A percentile compares a stretch with the other conserved stretches of the same genome.
phyloP scores from a whole-genome alignment of 768 basidiomycete genomes.

The Hydnum rufescens region DNA sequence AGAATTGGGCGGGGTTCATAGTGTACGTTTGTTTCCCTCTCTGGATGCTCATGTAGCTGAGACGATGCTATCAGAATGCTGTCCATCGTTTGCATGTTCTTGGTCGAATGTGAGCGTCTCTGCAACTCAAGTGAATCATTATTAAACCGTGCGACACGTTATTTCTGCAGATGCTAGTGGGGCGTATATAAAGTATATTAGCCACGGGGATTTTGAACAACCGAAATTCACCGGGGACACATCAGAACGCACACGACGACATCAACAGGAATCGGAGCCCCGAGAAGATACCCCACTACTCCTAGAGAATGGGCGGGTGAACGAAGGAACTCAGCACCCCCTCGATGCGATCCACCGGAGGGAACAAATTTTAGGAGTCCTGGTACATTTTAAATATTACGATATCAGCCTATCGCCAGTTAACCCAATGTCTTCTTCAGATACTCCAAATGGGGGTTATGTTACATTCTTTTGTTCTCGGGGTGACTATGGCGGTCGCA shows the following conservation, averaged over 20 bases:
- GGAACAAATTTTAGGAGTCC: slow-evolving; percentile 49
- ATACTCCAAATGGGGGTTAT: slow-evolving; percentile 70
- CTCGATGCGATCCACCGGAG: not conserved
- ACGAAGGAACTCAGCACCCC: too few species aligned
- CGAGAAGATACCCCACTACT: not conserved
- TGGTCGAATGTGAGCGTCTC: slow-evolving; percentile 49
- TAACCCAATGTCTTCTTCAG: slow-evolving; percentile 19
- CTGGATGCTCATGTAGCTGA: slow-evolving; percentile 3
- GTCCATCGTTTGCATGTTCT: slow-evolving; percentile 51
- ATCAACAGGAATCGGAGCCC: not conserved
- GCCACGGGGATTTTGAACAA: not conserved
- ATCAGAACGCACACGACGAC: not conserved
- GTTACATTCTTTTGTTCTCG: slow-evolving; percentile 68
- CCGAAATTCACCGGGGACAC: not conserved
- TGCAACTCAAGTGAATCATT: slow-evolving; percentile 3
- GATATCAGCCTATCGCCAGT: not conserved
- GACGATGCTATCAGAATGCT: slow-evolving; percentile 25
- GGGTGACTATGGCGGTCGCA: slow-evolving; percentile 53
- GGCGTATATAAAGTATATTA: too few species aligned
- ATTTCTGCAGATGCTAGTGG: not conserved
- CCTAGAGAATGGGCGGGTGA: not conserved
- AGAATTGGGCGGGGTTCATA: slow-evolving; percentile 43
- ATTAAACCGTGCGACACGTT: not conserved
- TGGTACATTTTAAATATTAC: slow-evolving; percentile 26
- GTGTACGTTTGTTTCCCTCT: slow-evolving; percentile 31